These are phyloP conservation scores for Fusarium nygamai DNA, from an alignment of 2,329 filamentous ascomycete species.

Conservation along the genomic window DNA sequence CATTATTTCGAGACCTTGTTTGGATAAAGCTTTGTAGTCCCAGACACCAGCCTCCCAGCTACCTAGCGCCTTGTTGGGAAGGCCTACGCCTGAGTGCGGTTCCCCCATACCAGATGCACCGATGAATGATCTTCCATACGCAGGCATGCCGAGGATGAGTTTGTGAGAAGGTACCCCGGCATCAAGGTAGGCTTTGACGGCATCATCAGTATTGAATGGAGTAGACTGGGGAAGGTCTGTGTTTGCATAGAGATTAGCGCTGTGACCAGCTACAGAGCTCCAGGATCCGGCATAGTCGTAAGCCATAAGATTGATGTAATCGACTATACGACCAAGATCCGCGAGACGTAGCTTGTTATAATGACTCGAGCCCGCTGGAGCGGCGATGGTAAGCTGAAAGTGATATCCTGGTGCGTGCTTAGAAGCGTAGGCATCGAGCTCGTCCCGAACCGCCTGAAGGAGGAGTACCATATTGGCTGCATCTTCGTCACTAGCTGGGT, in stretches of 20 bases:
- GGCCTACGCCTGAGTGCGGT: constrained; percentile 65
- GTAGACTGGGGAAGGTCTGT: constrained; percentile 64
- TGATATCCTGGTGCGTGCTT: constrained; percentile 52
- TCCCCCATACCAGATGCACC: constrained; percentile 41
- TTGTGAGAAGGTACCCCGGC: constrained; percentile 70
- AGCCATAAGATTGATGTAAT: constrained; percentile 72
- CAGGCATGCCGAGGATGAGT: constrained; percentile 79
- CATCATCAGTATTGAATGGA: constrained; percentile 72
- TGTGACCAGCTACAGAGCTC: constrained; percentile 70
- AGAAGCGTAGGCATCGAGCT: constrained; percentile 57
- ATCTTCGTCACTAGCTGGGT: constrained; percentile 47
- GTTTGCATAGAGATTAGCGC: constrained; percentile 73
- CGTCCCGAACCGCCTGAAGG: constrained; percentile 52
- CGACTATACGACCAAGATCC: constrained; percentile 58
- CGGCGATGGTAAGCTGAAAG: constrained; percentile 62
- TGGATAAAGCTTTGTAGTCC: constrained; percentile 82
- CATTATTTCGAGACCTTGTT: constrained; percentile 64
- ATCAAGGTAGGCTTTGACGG: constrained; percentile 70
- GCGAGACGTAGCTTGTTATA: constrained; percentile 58
- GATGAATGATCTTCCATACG: constrained; percentile 78
- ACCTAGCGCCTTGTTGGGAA: constrained; percentile 51
- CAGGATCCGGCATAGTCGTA: constrained; percentile 80
- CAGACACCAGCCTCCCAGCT: constrained; percentile 78
- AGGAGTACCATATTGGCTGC: constrained; percentile 54
- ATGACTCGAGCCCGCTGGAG: constrained; percentile 57